Conservation (phyloP, 306 rosid species). For the Cicer yamashitae region DNA sequence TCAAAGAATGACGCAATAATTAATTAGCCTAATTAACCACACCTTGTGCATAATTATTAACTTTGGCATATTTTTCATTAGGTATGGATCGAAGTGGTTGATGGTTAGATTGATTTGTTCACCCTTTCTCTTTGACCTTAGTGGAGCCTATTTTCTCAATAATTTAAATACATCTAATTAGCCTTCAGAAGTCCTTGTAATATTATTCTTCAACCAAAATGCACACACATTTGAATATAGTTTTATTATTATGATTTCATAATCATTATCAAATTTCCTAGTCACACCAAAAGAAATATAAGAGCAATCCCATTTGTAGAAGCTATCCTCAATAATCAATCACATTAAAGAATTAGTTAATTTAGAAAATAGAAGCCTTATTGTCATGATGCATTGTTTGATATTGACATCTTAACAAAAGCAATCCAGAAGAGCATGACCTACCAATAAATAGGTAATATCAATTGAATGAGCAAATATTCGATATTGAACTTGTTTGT, state of each 20-base stretch:
- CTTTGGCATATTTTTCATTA: slow-evolving; percentile 44
- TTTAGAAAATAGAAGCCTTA: slow-evolving; percentile 28
- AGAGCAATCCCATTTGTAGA: slow-evolving; percentile 41
- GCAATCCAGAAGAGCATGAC: slow-evolving; percentile 37
- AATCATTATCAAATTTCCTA: background rate
- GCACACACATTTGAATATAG: slow-evolving; percentile 1
- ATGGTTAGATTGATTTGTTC: slow-evolving; percentile 67
- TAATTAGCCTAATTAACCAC: slow-evolving; percentile 34
- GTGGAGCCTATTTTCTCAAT: slow-evolving; percentile 16
- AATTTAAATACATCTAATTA: slow-evolving; percentile 6
- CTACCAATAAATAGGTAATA: slow-evolving; percentile 47
- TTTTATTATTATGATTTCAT: slow-evolving; percentile 6
- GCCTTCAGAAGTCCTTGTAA: slow-evolving; percentile 1
- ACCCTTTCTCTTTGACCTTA: slow-evolving; percentile 65
- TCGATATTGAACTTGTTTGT: slow-evolving; percentile 40
- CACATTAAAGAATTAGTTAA: background rate
- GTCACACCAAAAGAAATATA: slow-evolving; percentile 14
- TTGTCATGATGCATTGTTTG: slow-evolving; percentile 50
- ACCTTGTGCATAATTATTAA: slow-evolving; percentile 13
- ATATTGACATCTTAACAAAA: slow-evolving; percentile 59
- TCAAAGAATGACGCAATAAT: slow-evolving; percentile 48
- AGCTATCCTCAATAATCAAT: slow-evolving; percentile 27
- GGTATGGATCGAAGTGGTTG: slow-evolving; percentile 52
- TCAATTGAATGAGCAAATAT: slow-evolving; percentile 41
- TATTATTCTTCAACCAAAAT: slow-evolving; percentile 1